Evolutionary conservation across 495 filamentous ascomycete genomes (phyloP), one percentile per base, ranked within the genome.

Genomic region (Penicillium coprophilum): DNA sequence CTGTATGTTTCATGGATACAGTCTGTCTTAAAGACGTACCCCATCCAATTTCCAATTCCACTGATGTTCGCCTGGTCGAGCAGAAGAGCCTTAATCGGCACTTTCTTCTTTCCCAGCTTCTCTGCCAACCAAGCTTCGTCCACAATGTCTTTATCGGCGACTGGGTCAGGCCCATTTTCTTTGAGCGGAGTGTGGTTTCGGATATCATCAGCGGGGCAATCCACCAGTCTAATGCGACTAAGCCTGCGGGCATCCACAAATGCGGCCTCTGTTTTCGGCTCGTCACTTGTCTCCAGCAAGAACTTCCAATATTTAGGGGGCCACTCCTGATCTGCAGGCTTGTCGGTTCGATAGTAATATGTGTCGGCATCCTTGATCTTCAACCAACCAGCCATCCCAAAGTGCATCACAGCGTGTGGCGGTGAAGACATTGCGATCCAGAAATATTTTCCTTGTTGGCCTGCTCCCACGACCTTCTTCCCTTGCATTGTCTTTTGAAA

Each of bases 31-130:
- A 31, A 45, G n/a, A 66, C 80, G 57, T 75, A 86, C 83, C 85
- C 91, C 60, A 98, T 91, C 94, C 93, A 97, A 62, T 97, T 97
- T 2, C 94, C 94, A 46, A 98, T 90, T 6, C 94, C 94, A 62
- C 90, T 92, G 49, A 97, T 86, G 62, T 87, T 88, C n/a, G 82
- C 78, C 68, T 98, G 94, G 64, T 97, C 90, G 12, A 97, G 79
- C 20, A 98, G 71, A 47, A 96, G 76, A 0, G 90, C 87, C 66
- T 97, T 97, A 45, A 97, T 77, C 0, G 93, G 90, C 1, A 96
- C 87, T 52, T 83, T 87, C 53, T 91, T 91, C 36, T 77, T 84
- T 40, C 66, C 74, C 68, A 96, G 68, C 70, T 90, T 91, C 54
- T 81, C 66, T 20, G 64, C 66, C 27, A 98, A 68, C 81, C 87